phyloP scores from a whole-genome alignment of 2,329 filamentous ascomycete species.

The Chrysoporthe deuterocubensis region DNA sequence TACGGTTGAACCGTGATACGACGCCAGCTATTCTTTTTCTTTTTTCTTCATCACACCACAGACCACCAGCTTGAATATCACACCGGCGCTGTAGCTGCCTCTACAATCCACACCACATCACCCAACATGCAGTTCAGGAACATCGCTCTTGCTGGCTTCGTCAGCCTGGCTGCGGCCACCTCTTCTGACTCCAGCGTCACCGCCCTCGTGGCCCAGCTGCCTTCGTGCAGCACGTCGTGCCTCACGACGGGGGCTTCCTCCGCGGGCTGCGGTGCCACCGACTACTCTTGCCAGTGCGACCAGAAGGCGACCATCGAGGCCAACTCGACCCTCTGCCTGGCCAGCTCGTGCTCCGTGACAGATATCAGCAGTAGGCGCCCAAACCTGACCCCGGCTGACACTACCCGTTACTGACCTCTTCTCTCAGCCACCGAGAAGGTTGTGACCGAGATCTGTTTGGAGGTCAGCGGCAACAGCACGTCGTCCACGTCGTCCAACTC shows the following conservation, averaged over 20 bases:
- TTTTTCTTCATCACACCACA: not conserved
- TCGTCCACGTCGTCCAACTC: constrained; percentile 7
- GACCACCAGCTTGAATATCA: not conserved
- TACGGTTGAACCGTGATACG: constrained; percentile 7
- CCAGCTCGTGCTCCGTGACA: constrained; percentile 16
- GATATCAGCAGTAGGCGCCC: constrained; percentile 26
- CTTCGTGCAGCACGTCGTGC: constrained; percentile 23
- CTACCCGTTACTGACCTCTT: not conserved
- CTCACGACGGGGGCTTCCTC: constrained; percentile 21
- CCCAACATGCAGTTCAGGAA: constrained; percentile 28
- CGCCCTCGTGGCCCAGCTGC: constrained; percentile 24
- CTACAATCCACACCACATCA: constrained; percentile 1
- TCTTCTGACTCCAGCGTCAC: constrained; percentile 18
- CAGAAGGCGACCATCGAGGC: constrained; percentile 20
- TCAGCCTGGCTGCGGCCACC: constrained; percentile 24
- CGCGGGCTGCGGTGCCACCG: constrained; percentile 22
- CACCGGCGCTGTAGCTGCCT: constrained; percentile 22
- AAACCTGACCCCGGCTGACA: not conserved
- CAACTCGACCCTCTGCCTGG: constrained; percentile 21
- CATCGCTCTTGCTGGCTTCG: constrained; percentile 22
- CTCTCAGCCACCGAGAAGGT: constrained; percentile 22
- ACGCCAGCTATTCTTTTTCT: not conserved
- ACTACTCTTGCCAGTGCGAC: constrained; percentile 26
- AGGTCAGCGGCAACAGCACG: constrained; percentile 12
- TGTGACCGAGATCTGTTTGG: constrained; percentile 21